Evolutionary conservation across 257 asterid genomes (phyloP).

Genomic region (Orobanche coerulescens): DNA sequence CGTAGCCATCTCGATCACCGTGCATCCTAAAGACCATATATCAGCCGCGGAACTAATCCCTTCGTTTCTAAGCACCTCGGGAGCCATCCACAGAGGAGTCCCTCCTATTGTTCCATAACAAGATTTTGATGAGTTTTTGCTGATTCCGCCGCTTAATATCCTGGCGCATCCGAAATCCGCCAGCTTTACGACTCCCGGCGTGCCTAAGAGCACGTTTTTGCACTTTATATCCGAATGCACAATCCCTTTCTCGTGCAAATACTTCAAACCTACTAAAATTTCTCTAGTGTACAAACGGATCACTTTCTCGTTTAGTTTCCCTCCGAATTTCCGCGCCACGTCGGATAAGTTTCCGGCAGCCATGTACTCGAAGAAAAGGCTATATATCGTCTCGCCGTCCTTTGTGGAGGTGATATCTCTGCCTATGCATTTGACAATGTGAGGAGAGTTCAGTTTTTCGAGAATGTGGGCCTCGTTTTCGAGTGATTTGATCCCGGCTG

Average conservation of each 20-base stretch:
- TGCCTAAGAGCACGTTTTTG: slow-evolving; percentile 36
- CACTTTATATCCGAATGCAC: slow-evolving; percentile 58
- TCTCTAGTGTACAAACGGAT: slow-evolving; percentile 40
- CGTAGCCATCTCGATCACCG: slow-evolving; percentile 60
- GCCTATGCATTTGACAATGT: slow-evolving; percentile 38
- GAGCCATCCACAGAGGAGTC: slow-evolving; percentile 71
- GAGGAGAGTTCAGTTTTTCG: slow-evolving; percentile 34
- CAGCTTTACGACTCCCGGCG: slow-evolving; percentile 37
- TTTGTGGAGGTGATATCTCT: slow-evolving; percentile 20
- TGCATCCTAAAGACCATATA: slow-evolving; percentile 66
- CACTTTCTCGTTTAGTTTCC: slow-evolving; percentile 34
- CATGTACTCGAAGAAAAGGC: slow-evolving; percentile 49
- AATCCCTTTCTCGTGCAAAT: slow-evolving; percentile 36
- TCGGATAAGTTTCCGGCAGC: slow-evolving; percentile 57
- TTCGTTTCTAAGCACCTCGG: slow-evolving; percentile 41
- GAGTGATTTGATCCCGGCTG: slow-evolving; percentile 34
- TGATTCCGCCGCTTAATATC: neutral
- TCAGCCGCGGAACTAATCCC: slow-evolving; percentile 32
- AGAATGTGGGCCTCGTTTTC: slow-evolving; percentile 46
- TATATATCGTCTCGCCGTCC: slow-evolving; percentile 20
- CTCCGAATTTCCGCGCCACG: slow-evolving; percentile 41
- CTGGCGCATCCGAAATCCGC: slow-evolving; percentile 56
- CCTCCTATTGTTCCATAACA: slow-evolving; percentile 30
- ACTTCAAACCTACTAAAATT: slow-evolving; percentile 38
- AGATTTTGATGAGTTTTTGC: neutral